A percentile compares a stretch with the other conserved stretches of the same genome.
Conservation (phyloP, 495 filamentous ascomycete species). For the Penicillium pulvis region DNA sequence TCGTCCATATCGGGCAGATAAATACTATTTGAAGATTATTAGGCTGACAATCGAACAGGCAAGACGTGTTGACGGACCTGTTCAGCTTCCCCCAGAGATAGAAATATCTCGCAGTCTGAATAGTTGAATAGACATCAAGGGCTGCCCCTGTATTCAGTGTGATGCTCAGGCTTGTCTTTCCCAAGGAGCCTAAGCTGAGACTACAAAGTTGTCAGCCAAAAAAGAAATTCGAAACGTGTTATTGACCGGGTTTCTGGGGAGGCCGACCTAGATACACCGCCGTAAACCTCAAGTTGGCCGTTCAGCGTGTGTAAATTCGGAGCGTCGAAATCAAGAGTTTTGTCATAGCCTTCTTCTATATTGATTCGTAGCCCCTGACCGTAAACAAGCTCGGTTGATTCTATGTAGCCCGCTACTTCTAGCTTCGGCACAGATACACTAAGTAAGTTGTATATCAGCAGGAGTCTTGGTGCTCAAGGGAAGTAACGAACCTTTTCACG, state of each 20-base stretch:
- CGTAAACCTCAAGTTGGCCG: background rate
- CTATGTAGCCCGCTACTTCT: background rate
- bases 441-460: background rate
- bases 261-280: conserved; percentile 4
- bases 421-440: background rate
- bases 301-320: conserved; percentile 4
- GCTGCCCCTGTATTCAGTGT: background rate
- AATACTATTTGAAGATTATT: background rate
- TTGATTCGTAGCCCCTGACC: background rate
- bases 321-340: conserved; percentile 5
- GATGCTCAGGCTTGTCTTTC: background rate
- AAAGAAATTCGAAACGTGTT: too few relatives aligned
- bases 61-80: background rate
- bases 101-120: background rate
- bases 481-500: background rate
- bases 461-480: background rate
- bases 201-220: background rate
- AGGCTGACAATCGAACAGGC: background rate
- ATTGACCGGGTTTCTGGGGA: background rate
- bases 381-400: background rate
- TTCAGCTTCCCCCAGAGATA: background rate
- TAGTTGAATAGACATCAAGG: background rate
- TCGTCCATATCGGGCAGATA: background rate
- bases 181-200: background rate
- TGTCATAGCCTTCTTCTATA: background rate